Base-by-base conservation (phyloP, 805 yeast genomes). In the Saccharomycopsis javanensis region DNA sequence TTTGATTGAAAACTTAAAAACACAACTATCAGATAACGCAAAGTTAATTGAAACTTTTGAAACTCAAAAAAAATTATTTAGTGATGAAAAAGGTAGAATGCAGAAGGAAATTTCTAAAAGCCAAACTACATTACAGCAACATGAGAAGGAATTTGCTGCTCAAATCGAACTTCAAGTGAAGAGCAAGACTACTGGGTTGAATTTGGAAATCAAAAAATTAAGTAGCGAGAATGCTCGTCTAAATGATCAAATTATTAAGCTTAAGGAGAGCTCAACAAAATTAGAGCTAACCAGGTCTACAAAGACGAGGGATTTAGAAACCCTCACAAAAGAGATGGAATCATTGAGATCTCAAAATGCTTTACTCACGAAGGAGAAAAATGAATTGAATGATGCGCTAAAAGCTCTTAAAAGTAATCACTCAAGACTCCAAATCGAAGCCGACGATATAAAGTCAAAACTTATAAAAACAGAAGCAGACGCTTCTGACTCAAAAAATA, bases 401-500 rank as follows among this genome's bases (percentile, higher is more conserved):
- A 57, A 61, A 6, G 62, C 64, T 20, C 64, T 68, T 4, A 35
- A 64, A 18, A 64, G 60, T 38, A 64, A 64, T 11, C 62, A 70
- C 20, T 53, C 55, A 10, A 63, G 62, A 46, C 60, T 68, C 25
- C 71, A 70, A 54, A 61, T 55, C 15, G 68, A 65, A n/a, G 64
- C 68, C 27, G 68, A 63, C 52, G 60, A 46, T 35, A 68, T 65
- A 48, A 25, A 64, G 4, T 64, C 28, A 11, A 60, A 60, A 30
- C 55, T 63, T 33, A 54, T 42, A 31, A 72, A 71, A 52, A 66
- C 81, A 25, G 78, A 79, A 60, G 75, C 73, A 42, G 80, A 78
- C 51, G 75, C 76, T 5, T 66, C 63, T 50, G 75, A 75, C 60
- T 73, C 78, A 6, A 72, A 70, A 50, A 69, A 69, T 4, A 62